Evolutionary conservation across 192 early-diverging fungal genomes (phyloP).

Genomic region (Chytriomyces sp.): DNA sequence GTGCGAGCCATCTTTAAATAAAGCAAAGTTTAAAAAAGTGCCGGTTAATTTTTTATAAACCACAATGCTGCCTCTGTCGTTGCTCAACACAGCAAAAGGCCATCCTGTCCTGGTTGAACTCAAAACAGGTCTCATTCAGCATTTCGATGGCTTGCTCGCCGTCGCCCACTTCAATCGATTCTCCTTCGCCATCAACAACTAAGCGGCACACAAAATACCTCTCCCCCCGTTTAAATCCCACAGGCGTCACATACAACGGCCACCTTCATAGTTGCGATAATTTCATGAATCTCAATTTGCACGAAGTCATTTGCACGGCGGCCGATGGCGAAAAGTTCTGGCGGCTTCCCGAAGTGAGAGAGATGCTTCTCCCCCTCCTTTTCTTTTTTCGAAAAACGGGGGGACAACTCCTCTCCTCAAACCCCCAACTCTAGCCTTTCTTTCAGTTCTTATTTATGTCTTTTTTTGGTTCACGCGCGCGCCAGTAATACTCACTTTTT

Average conservation of each 20-base stretch:
- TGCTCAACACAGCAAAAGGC: slow-evolving; percentile 86
- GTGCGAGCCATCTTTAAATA: no score
- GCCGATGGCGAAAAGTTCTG: slow-evolving; percentile 94
- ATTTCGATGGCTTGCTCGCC: neutral
- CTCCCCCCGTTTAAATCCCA: slow-evolving; percentile 13
- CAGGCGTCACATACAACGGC: slow-evolving; percentile 95
- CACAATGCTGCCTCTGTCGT: slow-evolving; percentile 85
- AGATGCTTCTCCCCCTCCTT: neutral
- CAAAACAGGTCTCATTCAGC: slow-evolving; percentile 70
- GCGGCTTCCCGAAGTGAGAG: slow-evolving; percentile 80
- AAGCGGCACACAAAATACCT: neutral
- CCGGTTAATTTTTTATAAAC: neutral
- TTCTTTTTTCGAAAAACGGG: no score
- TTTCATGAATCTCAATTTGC: slow-evolving; percentile 96
- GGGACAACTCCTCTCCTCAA: no score
- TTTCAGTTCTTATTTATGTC: no score
- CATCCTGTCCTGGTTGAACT: slow-evolving; percentile 95
- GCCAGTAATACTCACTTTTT: no score
- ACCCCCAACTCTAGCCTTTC: no score
- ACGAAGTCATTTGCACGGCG: slow-evolving; percentile 92
- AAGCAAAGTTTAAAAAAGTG: no score
- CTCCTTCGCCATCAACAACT: neutral
- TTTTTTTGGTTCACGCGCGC: no score
- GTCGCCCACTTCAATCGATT: neutral
- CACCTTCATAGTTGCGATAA: slow-evolving; percentile 95